These are phyloP conservation scores for Erythrophleum ivorense DNA, from an alignment of 331 rosid genomes.

Conservation along the genomic window DNA sequence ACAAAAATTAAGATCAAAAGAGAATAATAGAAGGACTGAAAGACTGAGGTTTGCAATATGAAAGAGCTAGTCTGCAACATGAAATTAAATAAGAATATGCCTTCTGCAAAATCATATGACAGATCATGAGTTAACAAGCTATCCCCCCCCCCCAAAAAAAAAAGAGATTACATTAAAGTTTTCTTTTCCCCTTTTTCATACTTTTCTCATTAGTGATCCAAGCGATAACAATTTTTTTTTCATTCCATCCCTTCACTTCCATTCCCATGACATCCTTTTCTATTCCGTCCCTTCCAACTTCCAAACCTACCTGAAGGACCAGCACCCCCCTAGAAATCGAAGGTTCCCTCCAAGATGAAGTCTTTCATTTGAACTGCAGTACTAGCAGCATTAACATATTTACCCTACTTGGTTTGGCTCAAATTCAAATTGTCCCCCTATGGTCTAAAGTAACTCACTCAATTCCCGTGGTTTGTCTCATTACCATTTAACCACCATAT, in stretches of 20 bases:
- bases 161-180: neutral
- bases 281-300: neutral
- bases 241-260: neutral
- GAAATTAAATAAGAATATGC: constrained; percentile 3
- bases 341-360: neutral
- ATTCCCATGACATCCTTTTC: neutral
- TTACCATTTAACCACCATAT: neutral
- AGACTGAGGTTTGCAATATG: neutral
- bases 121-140: neutral
- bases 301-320: neutral
- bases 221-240: no score
- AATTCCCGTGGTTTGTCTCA: neutral
- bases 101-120: constrained; percentile 10
- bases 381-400: neutral
- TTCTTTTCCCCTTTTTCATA: neutral
- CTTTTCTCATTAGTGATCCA: neutral
- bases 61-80: constrained; percentile 2
- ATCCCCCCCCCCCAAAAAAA: neutral
- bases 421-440: neutral
- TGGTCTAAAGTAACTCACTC: neutral
- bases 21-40: constrained; percentile 14
- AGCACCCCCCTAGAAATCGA: neutral
- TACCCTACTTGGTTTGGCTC: neutral
- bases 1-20: constrained; percentile 16
- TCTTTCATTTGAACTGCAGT: neutral